phyloP scores from a whole-genome alignment of 306 rosid genomes.

The Begonia loranthoides region DNA sequence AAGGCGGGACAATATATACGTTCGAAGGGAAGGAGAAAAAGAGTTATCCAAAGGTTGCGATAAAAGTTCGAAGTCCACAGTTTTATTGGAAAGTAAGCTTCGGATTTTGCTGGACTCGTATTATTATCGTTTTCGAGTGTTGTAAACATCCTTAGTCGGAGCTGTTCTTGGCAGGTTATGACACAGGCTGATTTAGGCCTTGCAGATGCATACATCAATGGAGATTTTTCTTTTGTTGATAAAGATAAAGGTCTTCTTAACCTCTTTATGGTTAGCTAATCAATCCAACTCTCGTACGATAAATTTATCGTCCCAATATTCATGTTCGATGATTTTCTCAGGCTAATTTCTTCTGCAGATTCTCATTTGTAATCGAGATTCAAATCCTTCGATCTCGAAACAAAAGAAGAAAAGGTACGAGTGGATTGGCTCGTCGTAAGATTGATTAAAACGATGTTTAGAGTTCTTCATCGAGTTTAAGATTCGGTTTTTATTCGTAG shows the following conservation, averaged over 20 bases:
- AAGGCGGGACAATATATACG: slow-evolving; percentile 73
- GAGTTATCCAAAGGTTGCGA: slow-evolving; percentile 26
- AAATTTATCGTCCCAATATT: slow-evolving; percentile 4
- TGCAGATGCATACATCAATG: slow-evolving; percentile 77
- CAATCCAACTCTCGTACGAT: background rate
- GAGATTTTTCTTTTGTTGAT: slow-evolving; percentile 62
- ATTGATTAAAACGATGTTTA: background rate
- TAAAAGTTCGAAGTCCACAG: slow-evolving; percentile 63
- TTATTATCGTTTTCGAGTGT: background rate
- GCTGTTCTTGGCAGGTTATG: slow-evolving; percentile 43
- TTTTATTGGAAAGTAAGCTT: slow-evolving; percentile 80
- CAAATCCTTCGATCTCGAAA: slow-evolving; percentile 32
- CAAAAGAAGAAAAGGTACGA: slow-evolving; percentile 39
- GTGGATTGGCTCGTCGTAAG: background rate
- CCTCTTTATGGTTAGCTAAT: slow-evolving; percentile 38
- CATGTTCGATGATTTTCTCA: background rate
- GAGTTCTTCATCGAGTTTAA: too few species aligned
- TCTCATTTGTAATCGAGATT: slow-evolving; percentile 76
- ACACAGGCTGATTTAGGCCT: slow-evolving; percentile 92
- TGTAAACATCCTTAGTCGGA: background rate
- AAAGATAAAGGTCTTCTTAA: slow-evolving; percentile 62
- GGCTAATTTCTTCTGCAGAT: slow-evolving; percentile 29
- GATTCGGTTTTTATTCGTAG: slow-evolving; percentile 14
- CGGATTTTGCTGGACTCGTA: background rate
- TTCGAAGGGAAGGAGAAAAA: slow-evolving; percentile 54